Base-by-base conservation (phyloP, 2,329 filamentous ascomycete species). In the Hypomyces perniciosus region DNA sequence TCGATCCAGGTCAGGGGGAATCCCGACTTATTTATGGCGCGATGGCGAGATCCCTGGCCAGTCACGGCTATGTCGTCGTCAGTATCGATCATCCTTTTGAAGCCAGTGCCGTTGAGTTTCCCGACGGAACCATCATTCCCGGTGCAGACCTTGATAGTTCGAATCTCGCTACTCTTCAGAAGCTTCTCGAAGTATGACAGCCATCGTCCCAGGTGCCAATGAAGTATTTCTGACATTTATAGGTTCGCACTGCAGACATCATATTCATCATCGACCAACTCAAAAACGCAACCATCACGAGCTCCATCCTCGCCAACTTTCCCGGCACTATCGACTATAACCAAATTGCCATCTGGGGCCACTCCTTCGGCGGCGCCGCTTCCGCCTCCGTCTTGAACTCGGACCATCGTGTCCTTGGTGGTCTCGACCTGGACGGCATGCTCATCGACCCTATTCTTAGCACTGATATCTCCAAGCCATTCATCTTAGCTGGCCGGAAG, bases 71-170 rank as follows among this genome's bases (percentile, higher is more conserved):
- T 44, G 63, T 69, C 0, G 72, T 80, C 2, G 61, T 77, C 9
- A 62, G 74, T 0, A 61, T 80, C 27, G 77, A 80, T 50, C 76
- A 79, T 46, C 68, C 76, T 0, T 71, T 73, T 44, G 75, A 79
- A 44, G 65, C 70, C 0, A 51, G 59, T 1, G 62, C 74, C 20
- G 68, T 79, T 7, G 68, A 76, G 49, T 77, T 74, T n/a, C 71
- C 74, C 0, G 62, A 76, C 49, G 74, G 68, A 4, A 63, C 63
- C 1, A 53, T 68, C 8, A 59, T 66, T 7, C 58, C 58, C 49
- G 52, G 61, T 1, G 52, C 50, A 3, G 56, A 61, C 34, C 51
- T 45, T 20, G 53, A 57, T 4, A 41, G 43, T 28, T 51, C 53
- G 30, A 52, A 58, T 34, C 39, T 37, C 8, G 29, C 50, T 1